These are phyloP conservation scores for Eucalyptus regnans DNA, from an alignment of 345 rosid species.

Conservation along the genomic window DNA sequence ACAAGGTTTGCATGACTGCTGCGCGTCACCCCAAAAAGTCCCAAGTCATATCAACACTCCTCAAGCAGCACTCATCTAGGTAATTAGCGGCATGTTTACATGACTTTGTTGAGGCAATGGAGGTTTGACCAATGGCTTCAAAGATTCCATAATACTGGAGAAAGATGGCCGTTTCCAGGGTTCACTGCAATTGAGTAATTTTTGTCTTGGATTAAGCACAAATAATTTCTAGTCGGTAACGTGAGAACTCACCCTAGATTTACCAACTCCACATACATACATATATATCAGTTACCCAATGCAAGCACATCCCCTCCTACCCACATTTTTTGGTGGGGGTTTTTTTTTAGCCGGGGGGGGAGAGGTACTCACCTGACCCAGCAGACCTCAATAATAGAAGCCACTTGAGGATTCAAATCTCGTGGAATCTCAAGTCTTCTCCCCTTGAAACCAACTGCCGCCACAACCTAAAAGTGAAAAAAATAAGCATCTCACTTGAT, in stretches of 20 bases:
- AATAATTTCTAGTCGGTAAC: background rate
- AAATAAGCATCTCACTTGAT: background rate
- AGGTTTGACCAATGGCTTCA: conserved; percentile 62
- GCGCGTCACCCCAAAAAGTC: background rate
- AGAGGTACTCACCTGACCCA: conserved; percentile 63
- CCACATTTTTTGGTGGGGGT: background rate
- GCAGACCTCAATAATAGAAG: conserved; percentile 82
- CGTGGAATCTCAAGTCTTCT: conserved; percentile 91
- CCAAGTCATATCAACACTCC: background rate
- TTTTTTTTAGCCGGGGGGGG: too few species aligned
- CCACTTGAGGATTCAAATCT: conserved; percentile 73
- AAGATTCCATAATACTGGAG: conserved; percentile 65
- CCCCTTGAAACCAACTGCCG: conserved; percentile 93
- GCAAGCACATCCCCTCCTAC: background rate
- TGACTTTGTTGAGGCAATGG: conserved; percentile 46
- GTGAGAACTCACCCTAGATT: background rate
- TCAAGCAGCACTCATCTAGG: background rate
- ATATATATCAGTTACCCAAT: background rate
- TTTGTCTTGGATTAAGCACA: background rate
- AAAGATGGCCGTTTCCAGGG: conserved; percentile 99
- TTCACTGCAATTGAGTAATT: conserved; percentile 35
- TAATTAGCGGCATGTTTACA: conserved; percentile 22
- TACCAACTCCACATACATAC: background rate
- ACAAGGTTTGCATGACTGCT: background rate
- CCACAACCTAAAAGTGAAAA: conserved; percentile 65